Percentiles rank a stretch among this genome's conserved stretches.
Conservation (phyloP, 2,329 filamentous ascomycete genomes). For the Thelonectria blattea region DNA sequence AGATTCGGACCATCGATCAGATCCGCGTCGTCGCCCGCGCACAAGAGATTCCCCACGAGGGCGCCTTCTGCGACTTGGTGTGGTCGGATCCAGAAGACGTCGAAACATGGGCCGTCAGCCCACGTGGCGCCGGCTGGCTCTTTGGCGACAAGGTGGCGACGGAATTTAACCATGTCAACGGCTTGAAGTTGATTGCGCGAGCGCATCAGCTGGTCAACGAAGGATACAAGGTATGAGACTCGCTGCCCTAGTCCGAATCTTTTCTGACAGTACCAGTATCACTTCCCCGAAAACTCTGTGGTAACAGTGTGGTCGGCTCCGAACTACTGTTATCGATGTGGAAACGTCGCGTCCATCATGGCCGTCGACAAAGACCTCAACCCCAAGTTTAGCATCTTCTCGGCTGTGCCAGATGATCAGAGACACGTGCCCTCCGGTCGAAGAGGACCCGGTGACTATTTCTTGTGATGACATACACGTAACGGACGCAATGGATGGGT, state of each 20-base stretch:
- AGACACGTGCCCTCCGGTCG: conserved; percentile 78
- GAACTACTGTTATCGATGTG: conserved; percentile 94
- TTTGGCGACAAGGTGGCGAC: conserved; percentile 97
- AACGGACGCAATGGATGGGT: conserved; percentile 36
- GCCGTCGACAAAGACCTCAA: conserved; percentile 84
- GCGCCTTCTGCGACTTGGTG: conserved; percentile 96
- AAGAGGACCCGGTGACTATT: conserved; percentile 72
- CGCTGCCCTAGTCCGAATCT: neutral
- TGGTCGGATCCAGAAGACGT: conserved; percentile 98
- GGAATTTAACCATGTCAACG: conserved; percentile 97
- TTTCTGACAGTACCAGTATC: conserved; percentile 65
- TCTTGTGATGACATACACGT: conserved; percentile 56
- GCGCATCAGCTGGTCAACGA: conserved; percentile 99
- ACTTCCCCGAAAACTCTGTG: conserved; percentile 93
- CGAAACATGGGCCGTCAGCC: conserved; percentile 94
- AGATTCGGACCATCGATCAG: conserved; percentile 97
- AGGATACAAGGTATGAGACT: conserved; percentile 80
- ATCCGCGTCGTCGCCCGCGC: conserved; percentile 98
- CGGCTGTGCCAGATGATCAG: conserved; percentile 84
- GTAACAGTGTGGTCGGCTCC: conserved; percentile 98
- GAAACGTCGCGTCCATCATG: conserved; percentile 97
- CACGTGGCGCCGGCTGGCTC: conserved; percentile 94
- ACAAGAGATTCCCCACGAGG: conserved; percentile 97
- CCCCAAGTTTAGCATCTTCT: conserved; percentile 92
- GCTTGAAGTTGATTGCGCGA: conserved; percentile 91